Base-by-base conservation (phyloP, 805 yeast genomes). In the Wickerhamomyces alni region DNA sequence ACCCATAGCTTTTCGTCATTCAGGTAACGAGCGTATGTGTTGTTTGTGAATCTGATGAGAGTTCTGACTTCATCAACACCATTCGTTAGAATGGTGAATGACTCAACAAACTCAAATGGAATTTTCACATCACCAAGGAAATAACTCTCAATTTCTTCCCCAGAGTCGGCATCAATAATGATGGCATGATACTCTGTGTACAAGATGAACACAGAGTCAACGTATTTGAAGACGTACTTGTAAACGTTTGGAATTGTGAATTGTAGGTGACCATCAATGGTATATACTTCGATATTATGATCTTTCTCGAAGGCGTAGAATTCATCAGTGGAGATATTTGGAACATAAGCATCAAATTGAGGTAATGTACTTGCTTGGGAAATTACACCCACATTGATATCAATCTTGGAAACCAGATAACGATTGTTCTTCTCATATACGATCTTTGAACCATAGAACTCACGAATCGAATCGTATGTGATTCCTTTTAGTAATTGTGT, bases 1-100 rank as follows among this genome's bases (percentile, higher is more conserved):
- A 39, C 21, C 80, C 80, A 75, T 9, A 38, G 29, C 6, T 30
- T 8, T 13, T 39, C 26, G 11, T 32, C 36, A 28, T 55, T 54
- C 5, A 17, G n/a, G 10, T 33, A 28, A n/a, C 38, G 29, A 2
- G 37, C 19, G 16, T 39, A 48, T 1, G 50, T 44, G 13, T 41
- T 40, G 26, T 48, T 38, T 10, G 24, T 30, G 37, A 33, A 44
- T 22, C 39, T 40, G 16, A 51, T 12, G 2, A 54, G n/a, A 1
- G 54, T 34, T 12, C 37, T 11, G 12, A 53, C 33, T 7, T 31
- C 19, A 11, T 43, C 46, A 29, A 47, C 17, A n/a, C 51, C 54
- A 30, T 48, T 38, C 1, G 45, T 46, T 2, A 37, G 13, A 13
- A 44, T 32, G 18, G 9, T 29, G 26, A 45, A 33, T 3, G 39